phyloP scores from a whole-genome alignment of 805 yeast genomes.

The Metschnikowia shivogae region DNA sequence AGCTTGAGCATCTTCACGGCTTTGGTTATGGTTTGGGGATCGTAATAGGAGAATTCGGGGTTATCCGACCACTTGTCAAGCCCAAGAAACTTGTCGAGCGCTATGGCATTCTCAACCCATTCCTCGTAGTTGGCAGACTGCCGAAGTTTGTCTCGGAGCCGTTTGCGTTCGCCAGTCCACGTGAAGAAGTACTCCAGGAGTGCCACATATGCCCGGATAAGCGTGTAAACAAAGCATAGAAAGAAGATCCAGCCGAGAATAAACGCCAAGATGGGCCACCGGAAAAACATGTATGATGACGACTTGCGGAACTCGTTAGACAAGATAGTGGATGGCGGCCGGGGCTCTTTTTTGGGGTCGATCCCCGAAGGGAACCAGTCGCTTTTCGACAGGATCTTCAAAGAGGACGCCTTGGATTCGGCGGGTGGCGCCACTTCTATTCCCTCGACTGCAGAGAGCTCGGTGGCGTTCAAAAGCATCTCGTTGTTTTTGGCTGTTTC shows the following conservation, averaged over 20 bases:
- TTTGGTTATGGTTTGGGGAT: constrained; percentile 53
- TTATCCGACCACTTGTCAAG: constrained; percentile 62
- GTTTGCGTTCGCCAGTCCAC: constrained; percentile 56
- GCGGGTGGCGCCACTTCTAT: background rate
- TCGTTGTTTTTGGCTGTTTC: background rate
- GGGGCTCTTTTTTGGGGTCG: constrained; percentile 5
- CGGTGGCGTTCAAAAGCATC: background rate
- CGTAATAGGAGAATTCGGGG: constrained; percentile 63
- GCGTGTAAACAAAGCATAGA: constrained; percentile 46
- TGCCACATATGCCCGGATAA: constrained; percentile 58
- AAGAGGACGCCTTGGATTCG: constrained; percentile 11
- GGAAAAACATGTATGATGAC: constrained; percentile 37
- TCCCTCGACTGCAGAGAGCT: background rate
- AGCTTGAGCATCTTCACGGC: constrained; percentile 41
- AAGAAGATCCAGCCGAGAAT: constrained; percentile 52
- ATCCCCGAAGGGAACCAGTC: constrained; percentile 27
- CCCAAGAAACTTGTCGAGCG: constrained; percentile 53
- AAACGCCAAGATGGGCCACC: constrained; percentile 62
- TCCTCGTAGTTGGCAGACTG: constrained; percentile 50
- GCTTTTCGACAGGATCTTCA: constrained; percentile 20
- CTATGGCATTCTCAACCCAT: constrained; percentile 57
- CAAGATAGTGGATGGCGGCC: constrained; percentile 11
- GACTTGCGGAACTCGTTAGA: constrained; percentile 38
- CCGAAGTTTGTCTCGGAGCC: constrained; percentile 47
- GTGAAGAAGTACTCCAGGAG: constrained; percentile 55